Conservation (phyloP, 2,329 filamentous ascomycete genomes). For the Xylariaceae sp. region DNA sequence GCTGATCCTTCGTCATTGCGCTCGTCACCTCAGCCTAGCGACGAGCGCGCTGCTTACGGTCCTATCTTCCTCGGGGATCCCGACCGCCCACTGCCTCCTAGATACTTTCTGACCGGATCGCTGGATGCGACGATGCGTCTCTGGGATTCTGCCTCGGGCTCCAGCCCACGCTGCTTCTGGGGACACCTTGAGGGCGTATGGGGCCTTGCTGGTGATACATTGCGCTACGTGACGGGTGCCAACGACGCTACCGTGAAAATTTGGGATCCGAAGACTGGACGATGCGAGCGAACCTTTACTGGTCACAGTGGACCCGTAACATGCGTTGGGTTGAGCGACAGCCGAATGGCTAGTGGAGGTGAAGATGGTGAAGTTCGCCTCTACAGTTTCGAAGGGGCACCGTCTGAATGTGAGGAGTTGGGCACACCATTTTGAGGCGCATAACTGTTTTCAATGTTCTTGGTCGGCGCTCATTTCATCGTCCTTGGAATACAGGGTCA, state of each 20-base stretch:
- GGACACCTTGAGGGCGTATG: conserved; percentile 96
- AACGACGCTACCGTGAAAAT: conserved; percentile 94
- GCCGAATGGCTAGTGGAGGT: conserved; percentile 82
- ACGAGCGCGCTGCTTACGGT: conserved; percentile 54
- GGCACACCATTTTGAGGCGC: conserved; percentile 44
- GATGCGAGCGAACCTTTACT: conserved; percentile 87
- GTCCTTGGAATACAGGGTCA: neutral
- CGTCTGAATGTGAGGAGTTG: conserved; percentile 38
- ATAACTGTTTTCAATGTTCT: conserved; percentile 1
- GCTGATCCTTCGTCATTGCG: conserved; percentile 18
- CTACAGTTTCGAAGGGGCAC: conserved; percentile 65
- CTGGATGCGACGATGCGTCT: conserved; percentile 88
- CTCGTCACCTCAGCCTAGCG: conserved; percentile 24
- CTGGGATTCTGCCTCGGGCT: conserved; percentile 81
- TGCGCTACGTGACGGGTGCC: conserved; percentile 82
- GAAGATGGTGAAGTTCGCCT: conserved; percentile 90
- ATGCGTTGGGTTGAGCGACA: conserved; percentile 87
- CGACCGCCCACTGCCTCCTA: conserved; percentile 68
- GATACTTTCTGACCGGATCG: conserved; percentile 90
- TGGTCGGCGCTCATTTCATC: neutral
- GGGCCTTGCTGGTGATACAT: conserved; percentile 82
- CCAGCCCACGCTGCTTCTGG: conserved; percentile 88
- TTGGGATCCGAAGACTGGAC: conserved; percentile 89
- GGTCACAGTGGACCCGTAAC: conserved; percentile 89
- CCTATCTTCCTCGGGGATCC: conserved; percentile 57